Evolutionary conservation across 2,329 filamentous ascomycete genomes (phyloP).

Genomic region (Eurotiales sp.): DNA sequence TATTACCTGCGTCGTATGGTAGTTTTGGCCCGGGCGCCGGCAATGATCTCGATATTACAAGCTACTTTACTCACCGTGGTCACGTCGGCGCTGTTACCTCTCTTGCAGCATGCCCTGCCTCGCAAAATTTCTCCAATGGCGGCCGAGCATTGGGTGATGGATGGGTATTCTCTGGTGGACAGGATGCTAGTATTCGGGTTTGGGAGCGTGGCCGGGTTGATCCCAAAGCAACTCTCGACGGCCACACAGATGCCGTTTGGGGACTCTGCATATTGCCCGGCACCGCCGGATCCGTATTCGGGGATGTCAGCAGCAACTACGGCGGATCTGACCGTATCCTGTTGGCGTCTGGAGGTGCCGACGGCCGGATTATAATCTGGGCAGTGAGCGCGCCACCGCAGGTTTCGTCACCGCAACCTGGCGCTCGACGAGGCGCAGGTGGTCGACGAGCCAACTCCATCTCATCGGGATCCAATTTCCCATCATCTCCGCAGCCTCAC

Average conservation of each 20-base stretch:
- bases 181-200: constrained; percentile 86
- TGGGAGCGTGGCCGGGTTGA: constrained; percentile 95
- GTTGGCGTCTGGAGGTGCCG: constrained; percentile 85
- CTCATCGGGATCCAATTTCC: constrained; percentile 88
- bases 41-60: constrained; percentile 83
- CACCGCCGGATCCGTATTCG: constrained; percentile 76
- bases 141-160: constrained; percentile 86
- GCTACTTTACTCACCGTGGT: constrained; percentile 92
- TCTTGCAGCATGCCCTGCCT: constrained; percentile 79
- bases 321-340: constrained; percentile 82
- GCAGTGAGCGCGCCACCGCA: constrained; percentile 88
- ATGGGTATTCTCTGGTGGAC: constrained; percentile 97
- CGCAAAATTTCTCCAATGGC: constrained; percentile 83
- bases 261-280: constrained; percentile 86
- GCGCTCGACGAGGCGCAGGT: constrained; percentile 66
- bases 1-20: constrained; percentile 78
- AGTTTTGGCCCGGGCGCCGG: constrained; percentile 54
- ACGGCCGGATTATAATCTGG: constrained; percentile 91
- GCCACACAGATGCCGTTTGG: constrained; percentile 95
- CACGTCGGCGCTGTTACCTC: constrained; percentile 88
- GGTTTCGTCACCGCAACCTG: constrained; percentile 73
- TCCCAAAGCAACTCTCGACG: constrained; percentile 89
- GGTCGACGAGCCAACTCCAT: constrained; percentile 87
- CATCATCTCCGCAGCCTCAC: constrained; percentile 83
- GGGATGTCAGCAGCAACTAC: constrained; percentile 64